Evolutionary conservation across 805 yeast species (phyloP), one percentile per base, ranked within the genome.

Genomic region (Saturnispora ahearnii): DNA sequence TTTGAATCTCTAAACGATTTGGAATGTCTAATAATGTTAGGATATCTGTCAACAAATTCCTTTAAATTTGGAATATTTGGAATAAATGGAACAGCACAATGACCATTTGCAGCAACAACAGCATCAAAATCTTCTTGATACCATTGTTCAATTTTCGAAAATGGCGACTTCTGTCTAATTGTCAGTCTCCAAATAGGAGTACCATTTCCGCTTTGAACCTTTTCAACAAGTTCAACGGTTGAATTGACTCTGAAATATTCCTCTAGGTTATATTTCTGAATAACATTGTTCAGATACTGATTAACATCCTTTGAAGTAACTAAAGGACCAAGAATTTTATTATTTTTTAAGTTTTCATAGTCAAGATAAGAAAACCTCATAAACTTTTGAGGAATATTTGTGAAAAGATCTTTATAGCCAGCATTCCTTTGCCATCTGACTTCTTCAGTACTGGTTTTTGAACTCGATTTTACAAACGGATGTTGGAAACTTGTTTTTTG

Each of bases 31-130:
- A 83, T 61, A 4, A 72, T 64, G 3, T 63, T 68, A 2, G 83
- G 82, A 54, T 63, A 62, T 40, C 60, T 56, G 8, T 57, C 55
- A 46, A 63, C 64, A 63, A 52, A 57, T 15, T 53, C 53, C 18
- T 18, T 8, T 3, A 57, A 26, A n/a, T 50, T 49, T 30, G 44
- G 60, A 33, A 77, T 69, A 24, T 71, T 62, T 1, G 91, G 90
- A 45, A 77, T 65, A 55, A 60, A 70, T 1, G 90, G 90, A 28
- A 73, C 69, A 40, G 80, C 73, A 24, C 57, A 54, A 60, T 78
- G 81, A 1, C 91, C 90, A 28, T 76, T 69, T 5, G 87, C 84
- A 5, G 80, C 60, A 3, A 78, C 77, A 5, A 84, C 74, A 9
- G 79, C 84, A 60, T 84, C 89, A 54, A 72, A 79, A 32, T 59